Evolutionary conservation across 306 rosid species (phyloP).

Genomic region (Luffa aegyptiaca): DNA sequence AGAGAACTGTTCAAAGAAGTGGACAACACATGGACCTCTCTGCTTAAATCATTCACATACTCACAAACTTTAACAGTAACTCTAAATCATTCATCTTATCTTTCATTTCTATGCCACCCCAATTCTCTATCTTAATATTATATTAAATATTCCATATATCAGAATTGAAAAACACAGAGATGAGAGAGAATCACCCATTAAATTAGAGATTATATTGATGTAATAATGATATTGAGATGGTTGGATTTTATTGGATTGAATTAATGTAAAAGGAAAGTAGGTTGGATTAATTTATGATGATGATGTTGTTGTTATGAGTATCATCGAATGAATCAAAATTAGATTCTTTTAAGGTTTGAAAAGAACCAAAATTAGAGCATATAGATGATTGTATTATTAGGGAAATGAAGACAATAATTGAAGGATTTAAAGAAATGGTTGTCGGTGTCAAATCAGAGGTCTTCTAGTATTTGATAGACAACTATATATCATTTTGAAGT

Average conservation of each 20-base stretch:
- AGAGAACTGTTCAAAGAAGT: not conserved
- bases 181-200: not conserved
- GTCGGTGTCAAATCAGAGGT: not conserved
- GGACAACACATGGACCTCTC: conserved; percentile 6
- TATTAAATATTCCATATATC: not conserved
- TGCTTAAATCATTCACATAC: not conserved
- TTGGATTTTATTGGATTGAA: not conserved
- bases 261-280: not conserved
- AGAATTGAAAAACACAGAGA: not conserved
- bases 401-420: not conserved
- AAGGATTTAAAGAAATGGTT: not conserved
- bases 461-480: not conserved
- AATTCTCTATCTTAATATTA: not conserved
- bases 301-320: not conserved
- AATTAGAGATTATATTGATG: not conserved
- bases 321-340: not conserved
- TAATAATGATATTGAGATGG: not conserved
- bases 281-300: not conserved
- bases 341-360: not conserved
- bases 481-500: not conserved
- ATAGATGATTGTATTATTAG: not conserved
- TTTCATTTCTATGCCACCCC: not conserved
- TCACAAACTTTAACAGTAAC: conserved; percentile 1
- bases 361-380: not conserved
- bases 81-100: not conserved